phyloP scores from a whole-genome alignment of 2,329 filamentous ascomycete genomes.

The Trichoderma sp. region DNA sequence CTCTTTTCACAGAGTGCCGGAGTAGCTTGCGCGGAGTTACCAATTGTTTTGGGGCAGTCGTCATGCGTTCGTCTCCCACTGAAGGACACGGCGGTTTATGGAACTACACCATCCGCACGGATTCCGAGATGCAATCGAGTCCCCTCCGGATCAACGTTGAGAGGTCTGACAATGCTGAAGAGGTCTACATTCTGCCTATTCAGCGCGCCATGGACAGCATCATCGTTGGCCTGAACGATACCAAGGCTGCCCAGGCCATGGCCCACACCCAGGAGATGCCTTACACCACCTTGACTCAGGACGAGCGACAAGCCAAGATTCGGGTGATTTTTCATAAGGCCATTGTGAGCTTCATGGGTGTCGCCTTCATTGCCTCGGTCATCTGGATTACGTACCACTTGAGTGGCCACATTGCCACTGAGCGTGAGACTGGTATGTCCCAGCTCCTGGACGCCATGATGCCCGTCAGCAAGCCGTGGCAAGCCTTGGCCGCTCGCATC shows the following conservation, averaged over 20 bases:
- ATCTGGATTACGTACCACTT: constrained; percentile 85
- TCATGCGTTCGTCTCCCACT: constrained; percentile 73
- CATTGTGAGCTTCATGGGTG: constrained; percentile 74
- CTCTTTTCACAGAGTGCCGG: constrained; percentile 64
- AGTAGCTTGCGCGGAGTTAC: constrained; percentile 68
- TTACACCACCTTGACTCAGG: constrained; percentile 71
- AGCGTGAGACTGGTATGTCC: constrained; percentile 84
- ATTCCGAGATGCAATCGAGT: constrained; percentile 64
- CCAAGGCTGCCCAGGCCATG: constrained; percentile 43
- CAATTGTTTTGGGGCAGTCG: constrained; percentile 70
- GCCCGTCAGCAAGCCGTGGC: constrained; percentile 72
- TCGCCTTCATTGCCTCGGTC: constrained; percentile 77
- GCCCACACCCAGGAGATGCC: constrained; percentile 63
- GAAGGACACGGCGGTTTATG: constrained; percentile 69
- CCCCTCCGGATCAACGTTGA: constrained; percentile 65
- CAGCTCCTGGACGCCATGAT: constrained; percentile 92
- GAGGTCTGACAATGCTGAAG: constrained; percentile 68
- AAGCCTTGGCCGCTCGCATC: constrained; percentile 76
- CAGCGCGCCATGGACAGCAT: constrained; percentile 76
- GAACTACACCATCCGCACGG: constrained; percentile 85
- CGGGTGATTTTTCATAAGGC: constrained; percentile 68
- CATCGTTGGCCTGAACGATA: constrained; percentile 61
- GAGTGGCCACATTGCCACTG: constrained; percentile 80
- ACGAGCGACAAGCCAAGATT: constrained; percentile 67
- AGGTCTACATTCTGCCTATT: constrained; percentile 77